Conservation (phyloP, 148 eudicot genomes). For the Euryodendron excelsum region DNA sequence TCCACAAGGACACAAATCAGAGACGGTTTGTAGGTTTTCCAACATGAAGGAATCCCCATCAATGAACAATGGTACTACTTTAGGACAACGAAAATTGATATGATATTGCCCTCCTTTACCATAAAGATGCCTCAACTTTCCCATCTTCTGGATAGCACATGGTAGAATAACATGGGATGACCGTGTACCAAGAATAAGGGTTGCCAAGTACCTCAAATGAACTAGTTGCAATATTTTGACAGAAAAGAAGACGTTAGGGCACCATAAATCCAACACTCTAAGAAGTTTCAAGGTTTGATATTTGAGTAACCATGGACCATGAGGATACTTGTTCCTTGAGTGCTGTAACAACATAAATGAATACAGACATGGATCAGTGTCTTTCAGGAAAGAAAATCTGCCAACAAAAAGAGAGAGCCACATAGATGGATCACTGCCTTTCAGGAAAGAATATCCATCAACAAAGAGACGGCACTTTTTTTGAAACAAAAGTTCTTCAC, state of each 20-base stretch:
- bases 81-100: background rate
- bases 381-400: too few species aligned
- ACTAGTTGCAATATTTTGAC: background rate
- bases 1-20: background rate
- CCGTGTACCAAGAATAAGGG: background rate
- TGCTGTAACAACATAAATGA: background rate
- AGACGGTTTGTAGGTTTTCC: background rate
- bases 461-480: background rate
- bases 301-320: too few species aligned
- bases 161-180: background rate
- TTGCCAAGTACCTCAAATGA: background rate
- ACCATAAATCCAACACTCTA: background rate
- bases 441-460: background rate
- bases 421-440: background rate
- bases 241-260: background rate
- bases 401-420: background rate
- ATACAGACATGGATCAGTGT: too few species aligned
- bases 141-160: background rate
- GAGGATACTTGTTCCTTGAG: background rate
- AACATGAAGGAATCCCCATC: background rate
- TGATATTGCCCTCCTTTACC: background rate
- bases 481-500: background rate
- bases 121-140: conserved; percentile 7
- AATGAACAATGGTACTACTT: background rate
- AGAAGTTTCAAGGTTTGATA: background rate